Base-by-base conservation (phyloP, 768 basidiomycete genomes). In the Lepiota venenata region DNA sequence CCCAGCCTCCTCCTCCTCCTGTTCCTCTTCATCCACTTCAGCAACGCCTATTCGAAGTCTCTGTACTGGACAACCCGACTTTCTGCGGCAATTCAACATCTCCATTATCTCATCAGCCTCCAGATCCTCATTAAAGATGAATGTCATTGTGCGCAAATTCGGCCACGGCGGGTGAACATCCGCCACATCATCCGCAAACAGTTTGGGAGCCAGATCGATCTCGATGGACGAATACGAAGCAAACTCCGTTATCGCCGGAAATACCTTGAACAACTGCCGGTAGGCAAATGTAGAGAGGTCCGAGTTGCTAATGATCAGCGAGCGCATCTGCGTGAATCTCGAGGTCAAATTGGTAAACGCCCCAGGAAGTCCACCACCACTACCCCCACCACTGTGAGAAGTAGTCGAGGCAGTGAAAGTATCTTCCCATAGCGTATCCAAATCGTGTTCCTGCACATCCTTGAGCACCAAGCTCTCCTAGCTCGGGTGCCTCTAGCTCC, bases 391-490 rank as follows among this genome's bases (percentile, higher is more conserved):
- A 5, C 10, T 21, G 47, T 5, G 1, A 22, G 29, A 7, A 35
- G 11, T 29, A 12, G 35, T 15, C 2, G 52, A 20, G 15, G 37
- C 12, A 29, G 15, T 7, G 15, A n/a, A 20, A 43, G 63, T 58
- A 14, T 58, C 45, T 3, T 57, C 49, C 62, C 69, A 68, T 51
- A 80, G 68, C 1, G 58, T 55, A 54, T 76, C 71, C 1, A 80
- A 66, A 56, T 80, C 79, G 35, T 62, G 60, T 38, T 75, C 70
- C 29, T 74, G 72, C 8, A 73, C 62, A 14, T 68, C 71, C 56
- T 79, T 78, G 50, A 81, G 63, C 3, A 70, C 68, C 40, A 81
- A 62, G 10, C 72, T 74, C n/a, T 21, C 69, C 58, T 27, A 81
- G 66, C 12, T 51, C 50, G 0, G 76, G 75, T 2, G 78, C 74